Evolutionary conservation across 2,329 filamentous ascomycete species (phyloP), one percentile per base, ranked within the genome.

Genomic region (Aspergillus versicolor): DNA sequence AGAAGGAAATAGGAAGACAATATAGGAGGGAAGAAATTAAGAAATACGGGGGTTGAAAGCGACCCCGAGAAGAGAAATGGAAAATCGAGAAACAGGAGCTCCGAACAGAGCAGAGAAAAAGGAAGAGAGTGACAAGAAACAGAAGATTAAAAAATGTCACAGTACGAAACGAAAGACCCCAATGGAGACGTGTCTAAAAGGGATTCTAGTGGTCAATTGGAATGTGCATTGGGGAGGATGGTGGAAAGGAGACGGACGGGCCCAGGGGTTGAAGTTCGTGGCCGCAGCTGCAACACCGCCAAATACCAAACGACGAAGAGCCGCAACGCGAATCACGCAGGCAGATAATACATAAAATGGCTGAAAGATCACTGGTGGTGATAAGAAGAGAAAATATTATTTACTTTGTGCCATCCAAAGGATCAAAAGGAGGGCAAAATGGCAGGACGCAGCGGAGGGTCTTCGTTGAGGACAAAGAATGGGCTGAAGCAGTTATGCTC

Each of bases 161-260:
- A 66, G 58, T 61, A 65, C 56, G 44, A 58, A 54, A 58, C 41
- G 65, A 60, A 61, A 61, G 61, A 58, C 34, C 58, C 59, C 61
- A 65, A 62, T 56, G 61, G 61, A 64, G 67, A 70, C 64, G 69
- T 70, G 70, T 69, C 68, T 70, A 65, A 58, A 65, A 53, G 52
- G 43, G 54, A 49, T 55, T 48, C 58, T 57, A 60, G 54, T 58
- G 57, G 64, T 70, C 63, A 69, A 71, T 70, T 69, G 68, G 67
- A 73, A 68, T 71, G 66, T 69, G 61, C 61, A 67, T 64, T 54
- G 43, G 57, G 44, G 76, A 60, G 60, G 59, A 52, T 62, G 59
- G 61, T 63, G 63, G 63, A 63, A 59, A 60, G 57, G 59, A 45
- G 55, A 49, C 43, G 58, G 58, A 63, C 61, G 59, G 57, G 55